Base-by-base conservation (phyloP, 352 stramenopile species). In the Plasmopara viticola region DNA sequence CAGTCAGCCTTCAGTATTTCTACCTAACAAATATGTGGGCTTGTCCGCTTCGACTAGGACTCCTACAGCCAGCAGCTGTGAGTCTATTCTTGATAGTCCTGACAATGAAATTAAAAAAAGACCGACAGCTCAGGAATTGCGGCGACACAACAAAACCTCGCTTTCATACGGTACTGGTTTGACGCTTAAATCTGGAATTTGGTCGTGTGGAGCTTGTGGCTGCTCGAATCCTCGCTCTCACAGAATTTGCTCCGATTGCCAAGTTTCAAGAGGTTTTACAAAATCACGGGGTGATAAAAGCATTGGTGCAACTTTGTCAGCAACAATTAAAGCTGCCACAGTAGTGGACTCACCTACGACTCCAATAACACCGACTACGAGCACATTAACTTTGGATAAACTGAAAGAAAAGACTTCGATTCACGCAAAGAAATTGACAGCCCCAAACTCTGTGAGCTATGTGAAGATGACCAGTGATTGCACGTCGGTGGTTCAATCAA, bases 151-250 rank as follows among this genome's bases (percentile, higher is more conserved):
- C 39, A 53, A 47, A 29, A 62, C 42, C 31, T 53, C 59, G 5
- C 38, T 64, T 5, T 43, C 46, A 14, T 59, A 67, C 29, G 51
- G 56, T 25, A 55, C 43, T 35, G 66, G 66, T 0, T 37, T 74
- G n/a, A 67, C 52, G 20, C 40, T 74, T 20, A 70, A 74, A 56
- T 52, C 58, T 33, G 66, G 69, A 5, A 71, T 75, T 10, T 86
- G 78, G 78, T 68, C 64, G 6, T 88, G 78, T 51, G 59, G 57
- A 17, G 66, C 55, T 8, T 88, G 78, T 41, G 69, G 64, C 6
- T 82, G 70, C 50, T 67, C 64, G 28, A 88, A 88, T 48, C 52
- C 63, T 10, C 64, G 68, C 44, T 68, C 70, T 5, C 63, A 64
- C 13, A 69, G 63, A 20, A 40, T 69, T 34, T 88, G 78, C 54